Base-by-base conservation (phyloP, 306 rosid species). In the Lotus japonicus region DNA sequence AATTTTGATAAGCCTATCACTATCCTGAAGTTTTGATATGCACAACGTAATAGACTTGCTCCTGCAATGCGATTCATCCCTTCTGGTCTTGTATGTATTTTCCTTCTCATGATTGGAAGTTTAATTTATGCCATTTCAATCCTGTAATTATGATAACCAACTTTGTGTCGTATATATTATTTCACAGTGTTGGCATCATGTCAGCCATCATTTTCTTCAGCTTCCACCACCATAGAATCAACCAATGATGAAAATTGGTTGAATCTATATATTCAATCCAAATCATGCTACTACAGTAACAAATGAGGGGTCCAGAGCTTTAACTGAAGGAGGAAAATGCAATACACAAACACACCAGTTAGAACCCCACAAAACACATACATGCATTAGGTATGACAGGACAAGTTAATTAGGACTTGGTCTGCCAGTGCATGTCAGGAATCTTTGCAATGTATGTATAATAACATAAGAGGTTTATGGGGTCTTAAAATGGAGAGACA, bases 181-280 rank as follows among this genome's bases (percentile, higher is more conserved):
- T 57, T 78, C 65, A 64, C 6, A 9, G 81, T 44, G 76, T 80
- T 63, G 66, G 48, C 60, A 59, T n/a, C 7, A 59, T 76, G 70
- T 79, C 73, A 83, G 26, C 71, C 83, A 80, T 78, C 81, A 70
- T 82, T 86, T 82, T 83, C 86, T 71, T 49, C n/a, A 28, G 68
- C 76, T 80, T 42, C 77, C 73, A 38, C 81, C 77, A 68, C 76
- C 79, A 60, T 5, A 31, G 36, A 31, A 31, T 31, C 36, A 31
- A 31, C 7, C n/a, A n/a, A n/a, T n/a, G n/a, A n/a, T n/a, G n/a
- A n/a, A 1, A 31, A 31, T 31, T 31, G 36, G 36, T 66, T 79
- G 83, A 71, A 78, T 75, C 72, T 78, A 61, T 10, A 51, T 54
- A 1, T 1, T 21, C n/a, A n/a, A 33, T 73, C 80, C 36, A 31